Evolutionary conservation across 2,329 filamentous ascomycete species (phyloP).

Genomic region (Penicillium sp.): DNA sequence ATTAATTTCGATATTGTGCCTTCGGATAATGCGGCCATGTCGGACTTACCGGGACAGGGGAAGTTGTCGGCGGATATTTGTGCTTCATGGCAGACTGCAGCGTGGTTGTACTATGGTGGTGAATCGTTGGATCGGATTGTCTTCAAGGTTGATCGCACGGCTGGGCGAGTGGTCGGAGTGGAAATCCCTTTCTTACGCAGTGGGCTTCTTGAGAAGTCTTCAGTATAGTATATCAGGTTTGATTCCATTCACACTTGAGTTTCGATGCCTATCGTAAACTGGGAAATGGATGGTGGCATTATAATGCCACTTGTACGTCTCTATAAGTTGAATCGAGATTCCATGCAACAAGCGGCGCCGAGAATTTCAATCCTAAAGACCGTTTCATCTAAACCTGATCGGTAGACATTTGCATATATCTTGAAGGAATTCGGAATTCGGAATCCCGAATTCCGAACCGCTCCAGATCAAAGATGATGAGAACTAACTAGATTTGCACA

Average conservation of each 20-base stretch:
- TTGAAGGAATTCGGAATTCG: too few species aligned
- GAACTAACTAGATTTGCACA: too few species aligned
- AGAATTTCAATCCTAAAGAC: too few species aligned
- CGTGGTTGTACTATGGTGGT: slow-evolving; percentile 36
- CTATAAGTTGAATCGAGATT: too few species aligned
- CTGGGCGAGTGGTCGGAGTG: slow-evolving; percentile 24
- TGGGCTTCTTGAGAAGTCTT: slow-evolving; percentile 23
- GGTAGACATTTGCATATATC: too few species aligned
- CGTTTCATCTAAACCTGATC: too few species aligned
- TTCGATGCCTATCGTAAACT: too few species aligned
- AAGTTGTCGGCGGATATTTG: slow-evolving; percentile 22
- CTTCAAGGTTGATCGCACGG: slow-evolving; percentile 23
- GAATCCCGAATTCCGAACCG: slow-evolving; percentile 8
- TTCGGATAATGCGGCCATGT: slow-evolving; percentile 13
- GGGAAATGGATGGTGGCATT: too few species aligned
- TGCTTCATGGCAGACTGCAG: slow-evolving; percentile 29
- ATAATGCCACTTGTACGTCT: too few species aligned
- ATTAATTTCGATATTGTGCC: slow-evolving; percentile 20
- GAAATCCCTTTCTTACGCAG: slow-evolving; percentile 34
- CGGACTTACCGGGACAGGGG: slow-evolving; percentile 26
- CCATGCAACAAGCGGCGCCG: too few species aligned
- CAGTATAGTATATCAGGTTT: too few species aligned
- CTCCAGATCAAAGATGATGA: neutral
- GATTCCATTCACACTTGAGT: too few species aligned
- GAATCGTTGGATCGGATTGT: slow-evolving; percentile 33